phyloP scores from a whole-genome alignment of 805 yeast species.

The Metschnikowia arizonensis region DNA sequence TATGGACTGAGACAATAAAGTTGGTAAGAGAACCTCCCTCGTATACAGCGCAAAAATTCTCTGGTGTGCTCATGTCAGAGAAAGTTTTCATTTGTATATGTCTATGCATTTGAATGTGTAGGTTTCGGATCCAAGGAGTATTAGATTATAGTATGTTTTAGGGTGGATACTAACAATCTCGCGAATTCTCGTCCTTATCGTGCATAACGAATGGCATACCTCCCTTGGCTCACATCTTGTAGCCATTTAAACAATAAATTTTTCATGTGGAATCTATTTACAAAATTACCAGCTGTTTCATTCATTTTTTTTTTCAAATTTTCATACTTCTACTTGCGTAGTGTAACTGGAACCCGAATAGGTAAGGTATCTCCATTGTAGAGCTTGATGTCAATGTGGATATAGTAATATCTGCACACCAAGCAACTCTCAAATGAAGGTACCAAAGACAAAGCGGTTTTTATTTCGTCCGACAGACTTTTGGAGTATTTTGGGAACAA shows the following conservation, averaged over 20 bases:
- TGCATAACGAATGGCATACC: background rate
- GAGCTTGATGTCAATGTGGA: slow-evolving; percentile 18
- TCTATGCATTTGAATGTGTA: no score
- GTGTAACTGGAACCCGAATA: slow-evolving; percentile 21
- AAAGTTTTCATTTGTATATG: background rate
- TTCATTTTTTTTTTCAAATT: no score
- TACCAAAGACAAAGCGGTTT: slow-evolving; percentile 20
- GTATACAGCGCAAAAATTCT: slow-evolving; percentile 37
- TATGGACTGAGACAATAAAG: slow-evolving; percentile 45
- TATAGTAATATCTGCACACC: slow-evolving; percentile 25
- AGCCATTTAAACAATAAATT: background rate
- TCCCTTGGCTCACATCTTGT: background rate
- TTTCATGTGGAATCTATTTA: background rate
- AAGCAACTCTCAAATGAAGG: slow-evolving; percentile 30
- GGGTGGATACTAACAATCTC: background rate
- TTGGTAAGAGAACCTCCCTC: slow-evolving; percentile 48
- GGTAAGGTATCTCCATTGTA: slow-evolving; percentile 19
- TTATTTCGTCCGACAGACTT: slow-evolving; percentile 13
- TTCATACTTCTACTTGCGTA: slow-evolving; percentile 4
- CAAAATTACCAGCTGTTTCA: background rate
- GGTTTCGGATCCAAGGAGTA: background rate
- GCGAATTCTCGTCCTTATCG: slow-evolving; percentile 1
- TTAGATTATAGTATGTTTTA: background rate
- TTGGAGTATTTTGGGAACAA: slow-evolving; percentile 11
- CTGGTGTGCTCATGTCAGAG: slow-evolving; percentile 6